A percentile compares a stretch with the other conserved stretches of the same genome.
These are phyloP conservation scores for Neonothopanus nambi DNA, from an alignment of 1,284 basidiomycete genomes.

Conservation along the genomic window DNA sequence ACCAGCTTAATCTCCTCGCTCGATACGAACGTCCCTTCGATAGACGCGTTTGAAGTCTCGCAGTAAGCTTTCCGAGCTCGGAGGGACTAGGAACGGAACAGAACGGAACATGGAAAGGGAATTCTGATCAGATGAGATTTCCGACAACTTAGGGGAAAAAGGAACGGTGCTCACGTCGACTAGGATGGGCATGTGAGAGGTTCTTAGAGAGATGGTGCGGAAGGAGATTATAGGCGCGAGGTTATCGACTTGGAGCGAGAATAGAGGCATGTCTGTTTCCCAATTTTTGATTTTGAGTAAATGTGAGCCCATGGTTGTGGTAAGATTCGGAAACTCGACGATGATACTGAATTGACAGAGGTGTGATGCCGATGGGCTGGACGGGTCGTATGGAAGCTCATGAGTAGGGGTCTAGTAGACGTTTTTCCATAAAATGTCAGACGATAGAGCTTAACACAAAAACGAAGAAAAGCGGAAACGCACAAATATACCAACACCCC, in stretches of 20 bases:
- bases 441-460: neutral
- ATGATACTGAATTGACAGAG: neutral
- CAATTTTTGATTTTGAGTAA: conserved; percentile 2
- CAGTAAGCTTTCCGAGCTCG: too few species aligned
- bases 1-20: too few species aligned
- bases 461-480: neutral
- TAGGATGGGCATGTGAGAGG: neutral
- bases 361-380: neutral
- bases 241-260: conserved; percentile 8
- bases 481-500: conserved; percentile 6
- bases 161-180: neutral
- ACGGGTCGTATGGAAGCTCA: neutral
- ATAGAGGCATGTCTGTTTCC: conserved; percentile 6
- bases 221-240: conserved; percentile 2
- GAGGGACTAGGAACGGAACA: too few species aligned
- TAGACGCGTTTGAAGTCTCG: too few species aligned
- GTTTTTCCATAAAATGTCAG: neutral
- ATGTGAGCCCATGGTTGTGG: neutral
- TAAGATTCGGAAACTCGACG: conserved; percentile 5
- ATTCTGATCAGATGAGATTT: too few species aligned
- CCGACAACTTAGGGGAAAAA: too few species aligned
- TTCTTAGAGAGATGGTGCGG: conserved; percentile 2
- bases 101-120: too few species aligned
- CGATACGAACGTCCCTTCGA: too few species aligned
- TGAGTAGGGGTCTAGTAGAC: neutral